Evolutionary conservation across 148 eudicot genomes (phyloP), one percentile per base, ranked within the genome.

Genomic region (Fagopyrum tataricum): DNA sequence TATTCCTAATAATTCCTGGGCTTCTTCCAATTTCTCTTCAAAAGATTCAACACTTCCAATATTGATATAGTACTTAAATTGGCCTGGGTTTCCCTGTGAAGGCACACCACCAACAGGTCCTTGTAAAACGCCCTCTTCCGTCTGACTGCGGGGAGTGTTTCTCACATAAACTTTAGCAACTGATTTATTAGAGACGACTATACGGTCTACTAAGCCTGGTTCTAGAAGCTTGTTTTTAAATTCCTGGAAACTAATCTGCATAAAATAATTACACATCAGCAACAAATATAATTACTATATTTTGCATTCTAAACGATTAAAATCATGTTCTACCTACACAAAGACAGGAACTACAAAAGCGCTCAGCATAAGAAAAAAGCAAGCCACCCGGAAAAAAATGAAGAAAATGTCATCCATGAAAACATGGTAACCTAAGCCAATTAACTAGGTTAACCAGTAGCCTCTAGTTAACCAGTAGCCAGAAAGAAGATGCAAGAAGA

Each of bases 231-330:
- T 93, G 79, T 87, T 90, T 83, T 86, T 90, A 75, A 93, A 93
- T 77, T 93, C 98, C 81, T 93, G 98, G 79, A 93, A 93, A 84
- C 98, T 93, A 75, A 90, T 93, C 98, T 93, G 96, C 84, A 80
- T 67, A 7, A 43, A 46, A 70, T 31, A 46, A 79, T 26, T 39
- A 41, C 70, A 41, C 67, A 80, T 26, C n/a, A 66, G 9, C 17
- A 64, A 26, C 52, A 51, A 44, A 11, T 18, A 37, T 18, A 13
- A 39, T 37, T 12, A 64, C 24, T 56, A 56, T 56, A n/a, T 14
- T 3, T 39, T n/a, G 20, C 17, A 64, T 64, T 64, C 43, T 17
- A 37, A 26, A 64, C 15, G 7, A 64, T 31, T 13, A 6, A 15
- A 64, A 18, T 39, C 42, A 37, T 26, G 69, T 64, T 62, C 5